Evolutionary conservation across 2,329 filamentous ascomycete genomes (phyloP), one percentile per base, ranked within the genome.

Genomic region (Hymenotorrendiella dingleyae): DNA sequence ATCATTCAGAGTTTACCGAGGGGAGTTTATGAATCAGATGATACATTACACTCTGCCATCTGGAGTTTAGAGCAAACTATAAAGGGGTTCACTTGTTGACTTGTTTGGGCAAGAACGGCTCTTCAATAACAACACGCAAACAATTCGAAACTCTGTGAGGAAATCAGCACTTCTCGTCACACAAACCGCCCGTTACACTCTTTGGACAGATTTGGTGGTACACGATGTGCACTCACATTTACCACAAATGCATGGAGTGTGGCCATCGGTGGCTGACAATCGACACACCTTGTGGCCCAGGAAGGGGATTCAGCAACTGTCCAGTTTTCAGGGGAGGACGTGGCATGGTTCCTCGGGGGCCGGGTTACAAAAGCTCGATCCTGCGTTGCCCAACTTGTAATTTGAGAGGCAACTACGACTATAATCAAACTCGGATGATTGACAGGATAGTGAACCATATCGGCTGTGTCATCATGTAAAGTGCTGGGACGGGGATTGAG

Each of bases 291-390:
- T 54, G 51, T 37, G 39, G 29, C 4, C 17, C 21, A 4, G 42
- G 44, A 10, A 45, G 32, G 36, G 51, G 51, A 1, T 50, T 54
- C 40, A 42, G 32, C 24, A 52, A 34, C 30, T 54, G 51, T 28
- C 12, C 19, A 4, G 26, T 29, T 3, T 50, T 54, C 36, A 24
- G 44, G 10, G 42, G 26, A 12, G 30, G 24, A 5, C 12, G 23
- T 11, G 7, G 19, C 7, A 23, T 33, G 16, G 36, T 36, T 7
- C 23, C 24, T 24, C 16, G 26, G 28, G 37, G 26, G 16, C 22
- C n/a, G 26, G 16, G n/a, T 16, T 27, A 16, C 21, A 40, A 14
- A 6, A 35, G 30, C 9, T 24, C 14, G 2, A 42, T 37, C 5
- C 5, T 29, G 7, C 11, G 40, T 5, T 53, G 50, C 28, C 50